A percentile compares a stretch with the other conserved stretches of the same genome.
phyloP scores from a whole-genome alignment of 768 basidiomycete species.

The Hygrocybe coccinea region DNA sequence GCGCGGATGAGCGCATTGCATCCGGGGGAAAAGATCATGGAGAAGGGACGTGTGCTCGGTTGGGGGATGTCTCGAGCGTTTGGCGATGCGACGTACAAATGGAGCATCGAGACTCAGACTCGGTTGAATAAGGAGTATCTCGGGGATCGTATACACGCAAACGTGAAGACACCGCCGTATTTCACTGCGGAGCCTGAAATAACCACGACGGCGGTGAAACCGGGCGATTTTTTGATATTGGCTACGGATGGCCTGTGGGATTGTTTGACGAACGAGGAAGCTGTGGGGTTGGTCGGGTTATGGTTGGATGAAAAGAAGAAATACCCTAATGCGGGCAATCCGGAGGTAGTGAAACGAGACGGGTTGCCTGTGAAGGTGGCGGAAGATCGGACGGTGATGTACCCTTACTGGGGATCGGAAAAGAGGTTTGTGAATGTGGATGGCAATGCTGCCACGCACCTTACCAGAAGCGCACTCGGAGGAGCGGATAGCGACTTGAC shows the following conservation, averaged over 20 bases:
- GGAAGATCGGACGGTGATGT: slow-evolving; percentile 32
- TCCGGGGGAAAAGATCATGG: slow-evolving; percentile 26
- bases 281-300: slow-evolving; percentile 47
- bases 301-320: slow-evolving; percentile 33
- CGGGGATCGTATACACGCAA: slow-evolving; percentile 25
- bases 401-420: slow-evolving; percentile 33
- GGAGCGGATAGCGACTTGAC: slow-evolving; percentile 44
- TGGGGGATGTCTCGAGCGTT: slow-evolving; percentile 37
- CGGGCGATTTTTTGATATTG: slow-evolving; percentile 51
- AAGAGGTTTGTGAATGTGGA: slow-evolving; percentile 41
- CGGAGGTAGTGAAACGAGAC: slow-evolving; percentile 9
- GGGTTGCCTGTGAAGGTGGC: slow-evolving; percentile 31
- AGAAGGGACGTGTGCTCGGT: slow-evolving; percentile 30
- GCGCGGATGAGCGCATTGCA: slow-evolving; percentile 29
- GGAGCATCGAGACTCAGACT: slow-evolving; percentile 35
- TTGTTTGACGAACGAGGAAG: slow-evolving; percentile 49
- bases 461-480: slow-evolving; percentile 51
- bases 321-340: neutral
- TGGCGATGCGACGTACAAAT: slow-evolving; percentile 42
- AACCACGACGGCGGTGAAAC: slow-evolving; percentile 37
- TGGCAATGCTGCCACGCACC: slow-evolving; percentile 45
- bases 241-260: slow-evolving; percentile 53
- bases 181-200: slow-evolving; percentile 51
- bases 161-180: slow-evolving; percentile 42
- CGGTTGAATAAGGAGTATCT: slow-evolving; percentile 34